Base-by-base conservation (phyloP, 495 filamentous ascomycete genomes). In the Pyrenopolyporus hunteri region DNA sequence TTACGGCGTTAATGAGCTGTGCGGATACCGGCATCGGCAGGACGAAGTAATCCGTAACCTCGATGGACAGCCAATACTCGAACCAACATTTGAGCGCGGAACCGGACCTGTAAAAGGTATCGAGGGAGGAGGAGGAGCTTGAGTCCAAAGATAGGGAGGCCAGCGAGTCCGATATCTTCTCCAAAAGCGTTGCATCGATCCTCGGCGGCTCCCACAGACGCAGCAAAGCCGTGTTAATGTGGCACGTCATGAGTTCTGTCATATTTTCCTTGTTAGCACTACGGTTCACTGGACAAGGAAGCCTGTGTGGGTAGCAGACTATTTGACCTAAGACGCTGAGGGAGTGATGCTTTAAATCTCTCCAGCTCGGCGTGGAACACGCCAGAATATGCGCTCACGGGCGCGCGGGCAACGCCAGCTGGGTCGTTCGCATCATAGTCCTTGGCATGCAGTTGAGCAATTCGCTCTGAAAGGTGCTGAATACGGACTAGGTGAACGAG, bases 1-100 rank as follows among this genome's bases (percentile, higher is more conserved):
- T 70, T 14, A 72, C 61, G 26, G 72, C 71, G 50, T 78, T 70
- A n/a, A 78, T 63, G 36, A 80, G 68, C 49, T 78, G 76, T 6
- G 67, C 70, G 11, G 67, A 61, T 13, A 67, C 52, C 1, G 73
- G 68, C 42, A 70, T 70, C 0, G 76, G 75, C 13, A 78, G 57
- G 39, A 68, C 59, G 57, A 70, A 73, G 65, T 78, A 77, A 39
- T 66, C 56, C 8, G 68, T 66, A 14, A 71, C 63, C 0, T 76
- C 74, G 8, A 79, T 62, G 3, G 73, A 55, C 16, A 76, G 63
- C 76, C 76, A 79, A 32, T 50, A 45, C 20, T 74, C 72, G 59
- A 78, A 74, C 76, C 76, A 79, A 4, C 59, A 31, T 40, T 70
- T 69, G 25, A 78, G 64, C 14, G 69, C 69, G 35, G 59, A 53